Evolutionary conservation across 2,329 filamentous ascomycete genomes (phyloP), one percentile per base, ranked within the genome.

Genomic region (Gnomoniopsis sp.): DNA sequence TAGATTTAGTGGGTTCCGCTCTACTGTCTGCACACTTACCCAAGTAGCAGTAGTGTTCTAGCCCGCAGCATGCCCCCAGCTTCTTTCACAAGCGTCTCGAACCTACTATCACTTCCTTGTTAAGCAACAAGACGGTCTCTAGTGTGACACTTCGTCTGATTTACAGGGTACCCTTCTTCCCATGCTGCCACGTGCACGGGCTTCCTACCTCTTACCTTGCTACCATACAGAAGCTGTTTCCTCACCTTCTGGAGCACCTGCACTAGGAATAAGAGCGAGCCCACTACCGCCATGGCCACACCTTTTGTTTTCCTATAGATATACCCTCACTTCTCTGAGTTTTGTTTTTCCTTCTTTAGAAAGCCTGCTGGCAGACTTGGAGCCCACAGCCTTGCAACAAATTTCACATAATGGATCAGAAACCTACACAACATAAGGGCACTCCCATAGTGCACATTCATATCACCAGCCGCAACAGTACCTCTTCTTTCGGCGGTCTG

Each of bases 71-170:
- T 30, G 26, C 26, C 26, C 26, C 43, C 43, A 46, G n/a, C 19
- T 10, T 46, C 43, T 14, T 21, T 51, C 34, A 41, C 21, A 19
- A 49, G 56, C 56, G 41, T 43, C 51, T 48, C 23, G 46, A 46
- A 46, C 47, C 30, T 50, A 50, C 19, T 15, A 36, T 21, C 36
- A 19, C 15, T 19, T 26, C 22, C 50, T 36, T 26, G 38, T 36
- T 51, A 30, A 17, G 36, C 46, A n/a, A 55, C 38, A 44, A 43
- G 10, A 23, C 36, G 22, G 19, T 21, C 30, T 48, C 50, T 54
- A 55, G 55, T 50, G 51, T 54, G 50, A 59, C 26, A 50, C 59
- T 61, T 51, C 52, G 48, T 49, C 52, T 22, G 22, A 55, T 61
- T 21, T 23, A 34, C 48, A 52, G 48, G 44, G 34, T 38, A 34